Base-by-base conservation (phyloP, 768 basidiomycete genomes). In the Albatrellus ellisii region DNA sequence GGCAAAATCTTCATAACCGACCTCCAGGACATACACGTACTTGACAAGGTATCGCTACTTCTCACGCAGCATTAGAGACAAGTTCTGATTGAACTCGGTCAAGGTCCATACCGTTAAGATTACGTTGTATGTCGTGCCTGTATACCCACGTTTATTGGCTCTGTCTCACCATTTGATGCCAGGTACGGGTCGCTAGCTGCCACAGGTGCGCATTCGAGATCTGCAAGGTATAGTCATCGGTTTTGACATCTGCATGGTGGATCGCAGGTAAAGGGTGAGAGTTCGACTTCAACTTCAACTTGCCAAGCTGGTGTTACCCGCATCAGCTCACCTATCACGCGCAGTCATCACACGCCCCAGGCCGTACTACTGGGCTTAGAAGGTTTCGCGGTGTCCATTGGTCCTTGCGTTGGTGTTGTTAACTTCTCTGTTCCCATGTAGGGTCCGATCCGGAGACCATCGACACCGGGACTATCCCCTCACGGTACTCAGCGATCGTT, bases 121-220 rank as follows among this genome's bases (percentile, higher is more conserved):
- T 44, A 79, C 79, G 3, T 67, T 97, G 75, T 88, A 57, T 57
- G 77, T 56, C 8, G 22, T 41, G 36, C 35, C 44, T 25, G 35
- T 29, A 39, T 26, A n/a, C n/a, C n/a, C n/a, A n/a, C n/a, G n/a
- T n/a, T 25, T 21, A 26, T 32, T 32, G 32, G 28, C 10, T 9
- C 17, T 17, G 35, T n/a, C 17, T n/a, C 18, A 26, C 38, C 22
- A 44, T 24, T 5, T 31, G 12, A 31, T 36, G 20, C 28, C 20
- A 88, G 85, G 39, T 92, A 94, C 59, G 92, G 92, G 22, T 89
- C 85, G 6, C 68, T 97, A 25, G 91, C 94, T 3, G 92, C 94
- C 6, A 97, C 94, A 53, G 90, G 81, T 78, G 44, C 42, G 64
- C 50, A 18, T 18, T 21, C 31, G 37, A 14, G 25, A 14, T 20